Base-by-base conservation (phyloP, 805 yeast genomes). In the Metschnikowia lunata region DNA sequence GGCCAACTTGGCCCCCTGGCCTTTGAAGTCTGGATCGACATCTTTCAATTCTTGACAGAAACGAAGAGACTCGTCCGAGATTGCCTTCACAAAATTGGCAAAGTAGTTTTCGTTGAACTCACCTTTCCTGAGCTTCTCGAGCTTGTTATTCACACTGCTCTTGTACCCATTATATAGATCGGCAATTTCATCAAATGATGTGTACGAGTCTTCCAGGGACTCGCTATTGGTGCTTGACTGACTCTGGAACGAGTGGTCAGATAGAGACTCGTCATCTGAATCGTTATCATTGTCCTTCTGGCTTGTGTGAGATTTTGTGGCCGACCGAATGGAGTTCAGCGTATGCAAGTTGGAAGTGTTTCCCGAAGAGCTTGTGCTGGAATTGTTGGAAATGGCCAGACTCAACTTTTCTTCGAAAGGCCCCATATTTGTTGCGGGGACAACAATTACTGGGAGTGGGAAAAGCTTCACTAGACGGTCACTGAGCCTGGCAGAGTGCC, bases 401-500 rank as follows among this genome's bases (percentile, higher is more conserved):
- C 73, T 72, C 31, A 80, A 55, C 10, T 63, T 54, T 4, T 50
- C 46, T 55, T 81, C 85, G 61, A 76, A 82, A n/a, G 61, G 50
- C 36, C 67, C 67, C 79, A 79, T 72, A 44, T 80, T 79, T 49
- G 68, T 59, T 2, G 85, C 80, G 1, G 89, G 85, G 0, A 79
- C 83, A 39, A 83, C 75, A 23, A 83, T 71, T n/a, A 80, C 76
- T 0, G 90, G 89, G 12, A 82, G 72, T 4, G 82, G 80, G 51
- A 74, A 80, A 54, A 76, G 77, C 55, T 79, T 80, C 27, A 83
- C 84, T 37, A 83, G 66, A 39, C 86, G 65, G 57, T 82, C 87
- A 23, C 85, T 75, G 33, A 84, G 62, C 50, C 83, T 77, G 28
- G 82, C 75, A 6, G 85, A 76, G 34, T 65, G 65, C 85, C 88